Conservation (phyloP, 495 filamentous ascomycete genomes). For the Niebla homalea region DNA sequence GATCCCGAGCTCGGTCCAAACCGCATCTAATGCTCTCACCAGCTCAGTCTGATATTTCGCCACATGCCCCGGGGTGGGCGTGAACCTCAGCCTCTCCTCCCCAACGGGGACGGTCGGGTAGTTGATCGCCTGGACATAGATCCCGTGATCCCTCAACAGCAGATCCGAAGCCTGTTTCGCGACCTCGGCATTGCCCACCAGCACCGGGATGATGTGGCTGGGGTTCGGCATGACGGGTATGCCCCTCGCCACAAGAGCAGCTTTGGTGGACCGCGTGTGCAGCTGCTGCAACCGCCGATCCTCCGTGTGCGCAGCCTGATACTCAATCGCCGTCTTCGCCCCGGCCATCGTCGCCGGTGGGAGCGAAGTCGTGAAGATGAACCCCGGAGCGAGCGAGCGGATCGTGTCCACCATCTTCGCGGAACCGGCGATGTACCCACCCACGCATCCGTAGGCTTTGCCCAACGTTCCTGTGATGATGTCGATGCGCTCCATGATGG, state of each 20-base stretch:
- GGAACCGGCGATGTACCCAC: conserved; percentile 90
- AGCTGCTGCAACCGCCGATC: conserved; percentile 87
- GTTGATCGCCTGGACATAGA: conserved; percentile 98
- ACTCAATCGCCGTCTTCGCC: conserved; percentile 81
- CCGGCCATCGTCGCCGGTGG: conserved; percentile 96
- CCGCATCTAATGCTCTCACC: conserved; percentile 68
- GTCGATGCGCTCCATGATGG: conserved; percentile 87
- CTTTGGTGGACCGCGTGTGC: conserved; percentile 86
- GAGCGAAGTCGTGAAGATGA: conserved; percentile 97
- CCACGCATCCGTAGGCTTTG: conserved; percentile 96
- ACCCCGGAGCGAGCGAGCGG: conserved; percentile 87
- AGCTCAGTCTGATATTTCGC: conserved; percentile 72
- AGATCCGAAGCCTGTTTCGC: conserved; percentile 83
- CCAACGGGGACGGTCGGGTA: conserved; percentile 95
- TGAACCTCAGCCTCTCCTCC: conserved; percentile 89
- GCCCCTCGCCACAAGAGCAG: conserved; percentile 55
- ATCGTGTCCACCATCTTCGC: conserved; percentile 86
- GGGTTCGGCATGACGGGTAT: conserved; percentile 99
- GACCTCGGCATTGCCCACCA: conserved; percentile 90
- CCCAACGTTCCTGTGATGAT: conserved; percentile 96
- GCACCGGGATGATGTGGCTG: conserved; percentile 84
- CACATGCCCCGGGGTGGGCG: conserved; percentile 84
- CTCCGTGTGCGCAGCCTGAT: conserved; percentile 66
- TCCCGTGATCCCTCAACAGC: conserved; percentile 71
- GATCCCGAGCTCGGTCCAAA: conserved; percentile 78